These are phyloP conservation scores for Ceratobasidium sp. DNA, from an alignment of 1,284 basidiomycete genomes.

Conservation along the genomic window DNA sequence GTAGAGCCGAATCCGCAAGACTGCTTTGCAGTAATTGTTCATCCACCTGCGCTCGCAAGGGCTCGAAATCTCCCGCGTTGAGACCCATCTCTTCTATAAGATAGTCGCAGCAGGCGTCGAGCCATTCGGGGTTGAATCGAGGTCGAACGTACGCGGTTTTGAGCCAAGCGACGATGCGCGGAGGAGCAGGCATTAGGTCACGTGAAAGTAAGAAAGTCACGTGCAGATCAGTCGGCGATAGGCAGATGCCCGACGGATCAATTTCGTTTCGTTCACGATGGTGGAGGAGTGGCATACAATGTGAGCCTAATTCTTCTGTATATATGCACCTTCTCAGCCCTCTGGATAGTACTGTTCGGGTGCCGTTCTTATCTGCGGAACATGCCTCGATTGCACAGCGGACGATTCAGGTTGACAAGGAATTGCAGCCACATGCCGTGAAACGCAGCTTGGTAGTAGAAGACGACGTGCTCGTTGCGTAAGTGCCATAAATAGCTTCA, in stretches of 20 bases:
- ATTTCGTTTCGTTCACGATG: constrained; percentile 21
- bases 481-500: constrained; percentile 53
- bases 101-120: constrained; percentile 77
- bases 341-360: constrained; percentile 70
- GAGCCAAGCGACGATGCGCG: constrained; percentile 36
- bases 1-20: constrained; percentile 75
- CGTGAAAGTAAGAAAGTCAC: constrained; percentile 16
- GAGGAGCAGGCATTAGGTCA: constrained; percentile 42
- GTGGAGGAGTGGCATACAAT: constrained; percentile 37
- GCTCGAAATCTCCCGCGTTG: constrained; percentile 60
- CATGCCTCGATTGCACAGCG: constrained; percentile 85
- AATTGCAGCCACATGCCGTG: constrained; percentile 84
- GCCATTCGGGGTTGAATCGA: constrained; percentile 63
- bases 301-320: constrained; percentile 17
- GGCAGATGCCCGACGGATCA: constrained; percentile 2
- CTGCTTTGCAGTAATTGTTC: constrained; percentile 78
- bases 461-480: constrained; percentile 79
- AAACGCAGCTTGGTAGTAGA: constrained; percentile 76
- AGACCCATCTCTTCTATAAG: constrained; percentile 65
- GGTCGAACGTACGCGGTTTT: constrained; percentile 18
- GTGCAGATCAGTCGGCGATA: not conserved
- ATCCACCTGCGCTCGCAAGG: constrained; percentile 68
- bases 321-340: not conserved
- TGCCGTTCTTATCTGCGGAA: constrained; percentile 79
- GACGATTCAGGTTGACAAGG: constrained; percentile 86